phyloP scores from a whole-genome alignment of 768 basidiomycete species.

The Boletus eberwhitei region DNA sequence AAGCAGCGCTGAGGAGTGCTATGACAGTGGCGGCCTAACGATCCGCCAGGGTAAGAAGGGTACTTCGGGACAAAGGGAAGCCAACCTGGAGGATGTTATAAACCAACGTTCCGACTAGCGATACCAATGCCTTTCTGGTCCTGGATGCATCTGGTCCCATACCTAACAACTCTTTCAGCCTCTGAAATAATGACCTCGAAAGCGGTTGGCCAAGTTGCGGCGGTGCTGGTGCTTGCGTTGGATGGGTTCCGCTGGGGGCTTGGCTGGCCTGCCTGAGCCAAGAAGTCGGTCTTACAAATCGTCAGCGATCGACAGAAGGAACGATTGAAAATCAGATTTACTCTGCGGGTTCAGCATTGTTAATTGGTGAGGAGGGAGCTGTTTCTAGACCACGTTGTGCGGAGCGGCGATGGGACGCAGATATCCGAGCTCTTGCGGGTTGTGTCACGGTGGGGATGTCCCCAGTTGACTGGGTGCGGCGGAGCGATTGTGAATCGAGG shows the following conservation, averaged over 20 bases:
- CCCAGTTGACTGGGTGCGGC: constrained; percentile 35
- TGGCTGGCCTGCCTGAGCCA: constrained; percentile 26
- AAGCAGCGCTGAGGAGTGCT: constrained; percentile 47
- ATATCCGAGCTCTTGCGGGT: constrained; percentile 28
- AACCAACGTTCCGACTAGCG: constrained; percentile 46
- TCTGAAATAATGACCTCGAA: constrained; percentile 20
- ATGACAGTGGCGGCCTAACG: constrained; percentile 50
- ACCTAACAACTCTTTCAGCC: constrained; percentile 44
- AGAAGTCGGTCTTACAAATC: constrained; percentile 17
- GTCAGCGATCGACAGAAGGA: constrained; percentile 18
- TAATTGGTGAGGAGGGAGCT: constrained; percentile 15
- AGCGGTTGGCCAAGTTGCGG: constrained; percentile 6
- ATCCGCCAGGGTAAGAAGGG: constrained; percentile 3
- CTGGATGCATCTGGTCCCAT: constrained; percentile 50
- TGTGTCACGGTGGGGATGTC: constrained; percentile 28
- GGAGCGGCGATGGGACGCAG: constrained; percentile 28
- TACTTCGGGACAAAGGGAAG: not conserved
- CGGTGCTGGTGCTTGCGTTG: not conserved
- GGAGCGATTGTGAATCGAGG: constrained; percentile 32
- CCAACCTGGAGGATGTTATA: constrained; percentile 56
- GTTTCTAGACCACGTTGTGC: constrained; percentile 23
- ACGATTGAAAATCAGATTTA: constrained; percentile 13
- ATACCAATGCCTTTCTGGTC: constrained; percentile 51
- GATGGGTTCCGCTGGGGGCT: constrained; percentile 11
- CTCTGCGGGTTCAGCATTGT: constrained; percentile 15